A percentile compares a stretch with the other conserved stretches of the same genome.
Evolutionary conservation across 257 asterid species (phyloP).

Genomic region (Apocynum venetum): DNA sequence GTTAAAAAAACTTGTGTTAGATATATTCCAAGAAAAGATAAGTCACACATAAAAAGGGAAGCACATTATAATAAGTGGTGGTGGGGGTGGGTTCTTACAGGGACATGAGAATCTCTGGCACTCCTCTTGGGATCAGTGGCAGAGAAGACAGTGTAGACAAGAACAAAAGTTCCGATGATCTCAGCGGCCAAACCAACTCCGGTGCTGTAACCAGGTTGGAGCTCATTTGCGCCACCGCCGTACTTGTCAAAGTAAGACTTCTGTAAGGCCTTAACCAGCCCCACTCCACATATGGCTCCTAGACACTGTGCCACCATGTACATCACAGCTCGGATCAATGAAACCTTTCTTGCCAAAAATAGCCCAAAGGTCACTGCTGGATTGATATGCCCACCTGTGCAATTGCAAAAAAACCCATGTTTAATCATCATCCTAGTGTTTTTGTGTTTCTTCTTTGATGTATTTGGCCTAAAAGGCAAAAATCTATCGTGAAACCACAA

Average conservation of each 20-base stretch:
- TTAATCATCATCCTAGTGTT: background rate
- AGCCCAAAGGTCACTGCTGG: constrained; percentile 51
- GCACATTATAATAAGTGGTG: too few species aligned
- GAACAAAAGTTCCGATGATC: constrained; percentile 39
- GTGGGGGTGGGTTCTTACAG: constrained; percentile 25
- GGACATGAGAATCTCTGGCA: constrained; percentile 53
- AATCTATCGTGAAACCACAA: too few species aligned
- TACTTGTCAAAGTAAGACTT: constrained; percentile 21
- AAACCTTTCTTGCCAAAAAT: constrained; percentile 44
- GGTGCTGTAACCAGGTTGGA: constrained; percentile 28
- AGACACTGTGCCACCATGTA: constrained; percentile 46
- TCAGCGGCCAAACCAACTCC: constrained; percentile 38
- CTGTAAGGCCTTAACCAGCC: constrained; percentile 37
- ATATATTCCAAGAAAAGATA: background rate
- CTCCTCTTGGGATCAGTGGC: constrained; percentile 57
- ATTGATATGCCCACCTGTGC: constrained; percentile 46
- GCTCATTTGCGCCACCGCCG: constrained; percentile 40
- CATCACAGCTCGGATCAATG: constrained; percentile 35
- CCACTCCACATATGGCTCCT: constrained; percentile 48
- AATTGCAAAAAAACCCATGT: background rate
- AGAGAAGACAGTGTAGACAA: constrained; percentile 44
- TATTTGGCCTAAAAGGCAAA: too few species aligned
- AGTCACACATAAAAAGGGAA: background rate
- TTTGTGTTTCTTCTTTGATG: too few species aligned
- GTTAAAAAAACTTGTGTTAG: background rate